Percentiles rank a stretch among this genome's conserved stretches.
Evolutionary conservation across 2,329 filamentous ascomycete species (phyloP).

Genomic region (Aspergillus ibericus): DNA sequence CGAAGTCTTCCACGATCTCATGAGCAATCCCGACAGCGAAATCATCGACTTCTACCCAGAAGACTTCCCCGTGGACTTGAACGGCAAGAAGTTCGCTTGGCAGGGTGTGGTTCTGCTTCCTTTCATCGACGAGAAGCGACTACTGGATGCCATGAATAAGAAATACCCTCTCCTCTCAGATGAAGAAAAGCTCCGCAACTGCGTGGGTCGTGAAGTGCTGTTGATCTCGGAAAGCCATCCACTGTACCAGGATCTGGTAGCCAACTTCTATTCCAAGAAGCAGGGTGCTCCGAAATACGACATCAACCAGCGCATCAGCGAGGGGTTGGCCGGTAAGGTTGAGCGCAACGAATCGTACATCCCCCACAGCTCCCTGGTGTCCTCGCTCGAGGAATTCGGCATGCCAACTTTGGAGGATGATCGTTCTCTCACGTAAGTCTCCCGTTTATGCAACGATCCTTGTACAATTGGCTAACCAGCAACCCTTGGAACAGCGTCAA

Average conservation of each 20-base stretch:
- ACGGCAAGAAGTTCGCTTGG: conserved; percentile 98
- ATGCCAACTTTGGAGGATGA: conserved; percentile 82
- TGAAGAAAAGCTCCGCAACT: conserved; percentile 77
- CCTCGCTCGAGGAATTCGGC: conserved; percentile 69
- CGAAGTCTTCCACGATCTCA: conserved; percentile 81
- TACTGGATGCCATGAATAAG: conserved; percentile 77
- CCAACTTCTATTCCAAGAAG: conserved; percentile 90
- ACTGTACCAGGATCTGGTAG: conserved; percentile 80
- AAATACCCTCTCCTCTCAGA: conserved; percentile 77
- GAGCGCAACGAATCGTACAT: conserved; percentile 82
- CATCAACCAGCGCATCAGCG: conserved; percentile 72
- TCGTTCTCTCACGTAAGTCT: conserved; percentile 74
- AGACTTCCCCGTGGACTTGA: conserved; percentile 89
- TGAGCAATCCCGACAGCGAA: conserved; percentile 82
- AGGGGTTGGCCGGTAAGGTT: conserved; percentile 76
- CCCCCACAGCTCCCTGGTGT: conserved; percentile 77
- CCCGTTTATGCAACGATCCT: not conserved
- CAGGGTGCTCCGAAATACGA: conserved; percentile 66
- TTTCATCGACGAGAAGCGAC: conserved; percentile 89
- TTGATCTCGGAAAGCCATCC: conserved; percentile 81
- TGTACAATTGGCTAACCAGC: conserved; percentile 25
- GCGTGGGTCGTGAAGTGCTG: conserved; percentile 75
- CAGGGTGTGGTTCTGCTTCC: conserved; percentile 90
- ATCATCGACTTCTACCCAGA: conserved; percentile 98
- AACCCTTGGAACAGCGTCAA: conserved; percentile 61